phyloP scores from a whole-genome alignment of 169 alveolate genomes.

The Babesia sp. region DNA sequence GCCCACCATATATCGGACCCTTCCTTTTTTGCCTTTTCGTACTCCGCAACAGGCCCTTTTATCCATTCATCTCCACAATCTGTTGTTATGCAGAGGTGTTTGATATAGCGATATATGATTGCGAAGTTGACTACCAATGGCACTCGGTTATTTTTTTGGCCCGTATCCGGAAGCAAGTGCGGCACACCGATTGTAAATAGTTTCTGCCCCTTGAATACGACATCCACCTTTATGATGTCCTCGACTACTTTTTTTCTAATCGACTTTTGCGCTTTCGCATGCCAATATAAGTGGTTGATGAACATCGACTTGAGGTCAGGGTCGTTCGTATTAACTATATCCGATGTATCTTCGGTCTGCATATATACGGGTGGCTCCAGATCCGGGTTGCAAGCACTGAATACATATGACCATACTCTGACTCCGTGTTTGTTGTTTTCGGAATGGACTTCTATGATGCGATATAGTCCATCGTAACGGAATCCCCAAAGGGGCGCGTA shows the following conservation, averaged over 20 bases:
- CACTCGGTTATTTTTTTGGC: not conserved
- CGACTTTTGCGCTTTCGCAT: constrained; percentile 20
- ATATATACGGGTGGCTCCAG: constrained; percentile 37
- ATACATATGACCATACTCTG: constrained; percentile 46
- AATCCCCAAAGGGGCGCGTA: constrained; percentile 59
- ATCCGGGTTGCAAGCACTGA: constrained; percentile 39
- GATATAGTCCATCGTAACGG: constrained; percentile 62
- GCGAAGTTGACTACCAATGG: constrained; percentile 52
- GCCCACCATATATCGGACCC: constrained; percentile 56
- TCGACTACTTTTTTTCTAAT: constrained; percentile 2
- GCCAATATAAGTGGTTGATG: constrained; percentile 1
- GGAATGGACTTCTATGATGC: constrained; percentile 51
- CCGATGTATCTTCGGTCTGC: constrained; percentile 9
- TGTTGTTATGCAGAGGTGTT: constrained; percentile 9
- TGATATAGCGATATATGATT: constrained; percentile 34
- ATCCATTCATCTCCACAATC: constrained; percentile 36
- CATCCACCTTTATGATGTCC: constrained; percentile 36
- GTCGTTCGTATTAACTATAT: constrained; percentile 4
- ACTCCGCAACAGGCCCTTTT: constrained; percentile 32
- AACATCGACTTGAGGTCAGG: constrained; percentile 1
- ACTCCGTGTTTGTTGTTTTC: constrained; percentile 49
- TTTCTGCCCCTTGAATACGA: constrained; percentile 21
- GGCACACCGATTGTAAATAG: constrained; percentile 50
- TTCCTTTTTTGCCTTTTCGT: constrained; percentile 18
- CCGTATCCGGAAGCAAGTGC: constrained; percentile 7